A percentile compares a stretch with the other conserved stretches of the same genome.
phyloP scores from a whole-genome alignment of 108 stramenopile species.

The Pseudonitzschia multistriata region DNA sequence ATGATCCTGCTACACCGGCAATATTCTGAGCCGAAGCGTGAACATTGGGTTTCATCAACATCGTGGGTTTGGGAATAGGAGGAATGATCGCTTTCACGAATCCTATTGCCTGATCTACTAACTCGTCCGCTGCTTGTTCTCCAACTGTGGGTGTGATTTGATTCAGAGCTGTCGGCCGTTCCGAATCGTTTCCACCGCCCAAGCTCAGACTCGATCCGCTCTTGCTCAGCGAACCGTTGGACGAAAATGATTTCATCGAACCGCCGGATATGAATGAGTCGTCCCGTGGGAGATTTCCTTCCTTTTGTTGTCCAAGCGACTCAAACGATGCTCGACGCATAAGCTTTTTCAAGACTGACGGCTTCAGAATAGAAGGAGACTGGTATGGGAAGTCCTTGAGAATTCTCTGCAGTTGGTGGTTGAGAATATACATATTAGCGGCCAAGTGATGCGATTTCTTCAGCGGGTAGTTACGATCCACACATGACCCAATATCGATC shows the following conservation, averaged over 20 bases:
- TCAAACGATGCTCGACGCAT: conserved; percentile 80
- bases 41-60: neutral
- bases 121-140: conserved; percentile 23
- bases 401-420: conserved; percentile 61
- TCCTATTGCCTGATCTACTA: conserved; percentile 43
- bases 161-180: conserved; percentile 22
- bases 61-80: conserved; percentile 15
- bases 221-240: conserved; percentile 72
- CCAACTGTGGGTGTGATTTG: conserved; percentile 48
- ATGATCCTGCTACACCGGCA: neutral
- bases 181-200: conserved; percentile 18
- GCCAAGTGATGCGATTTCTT: conserved; percentile 60
- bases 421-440: conserved; percentile 84
- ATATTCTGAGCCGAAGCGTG: conserved; percentile 11
- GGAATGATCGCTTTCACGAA: conserved; percentile 49
- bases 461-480: conserved; percentile 35
- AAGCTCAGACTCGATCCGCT: conserved; percentile 49
- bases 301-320: conserved; percentile 61
- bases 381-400: conserved; percentile 36
- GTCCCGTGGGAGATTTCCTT: conserved; percentile 34
- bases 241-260: conserved; percentile 74
- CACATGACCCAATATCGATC: conserved; percentile 13
- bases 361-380: conserved; percentile 16
- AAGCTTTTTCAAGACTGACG: conserved; percentile 56
- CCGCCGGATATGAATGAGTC: conserved; percentile 62